Percentiles rank a stretch among this genome's conserved stretches.
phyloP scores from a whole-genome alignment of 306 rosid genomes.

The Acacia melanoxylon region DNA sequence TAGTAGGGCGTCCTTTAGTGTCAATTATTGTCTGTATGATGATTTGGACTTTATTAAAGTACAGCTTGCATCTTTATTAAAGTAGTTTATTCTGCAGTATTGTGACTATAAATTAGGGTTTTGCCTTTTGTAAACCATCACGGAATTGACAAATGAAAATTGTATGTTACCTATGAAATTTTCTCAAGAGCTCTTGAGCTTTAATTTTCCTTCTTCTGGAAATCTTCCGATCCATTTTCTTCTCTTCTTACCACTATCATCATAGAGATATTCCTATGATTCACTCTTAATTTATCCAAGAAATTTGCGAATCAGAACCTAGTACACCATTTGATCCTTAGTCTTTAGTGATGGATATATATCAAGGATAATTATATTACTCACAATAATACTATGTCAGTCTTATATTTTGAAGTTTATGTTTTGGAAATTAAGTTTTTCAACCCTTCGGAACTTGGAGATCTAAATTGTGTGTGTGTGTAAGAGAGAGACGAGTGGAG shows the following conservation, averaged over 20 bases:
- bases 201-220: background rate
- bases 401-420: too few relatives aligned
- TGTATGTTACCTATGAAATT: background rate
- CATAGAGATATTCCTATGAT: background rate
- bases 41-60: background rate
- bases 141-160: background rate
- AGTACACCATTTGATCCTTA: background rate
- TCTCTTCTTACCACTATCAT: background rate
- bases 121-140: background rate
- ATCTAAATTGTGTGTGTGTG: too few relatives aligned
- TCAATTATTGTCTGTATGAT: background rate
- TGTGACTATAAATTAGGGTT: background rate
- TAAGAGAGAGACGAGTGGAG: too few relatives aligned
- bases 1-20: background rate
- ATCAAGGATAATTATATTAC: background rate
- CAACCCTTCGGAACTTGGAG: background rate
- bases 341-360: background rate
- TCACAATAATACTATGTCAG: too few relatives aligned
- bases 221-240: background rate
- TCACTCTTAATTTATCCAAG: background rate
- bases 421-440: background rate
- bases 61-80: background rate
- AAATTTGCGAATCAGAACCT: background rate
- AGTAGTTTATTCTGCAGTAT: background rate
- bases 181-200: background rate